A percentile compares a stretch with the other conserved stretches of the same genome.
Conservation (phyloP, 192 early-diverging fungal species). For the Phlyctochytrium planicorne region DNA sequence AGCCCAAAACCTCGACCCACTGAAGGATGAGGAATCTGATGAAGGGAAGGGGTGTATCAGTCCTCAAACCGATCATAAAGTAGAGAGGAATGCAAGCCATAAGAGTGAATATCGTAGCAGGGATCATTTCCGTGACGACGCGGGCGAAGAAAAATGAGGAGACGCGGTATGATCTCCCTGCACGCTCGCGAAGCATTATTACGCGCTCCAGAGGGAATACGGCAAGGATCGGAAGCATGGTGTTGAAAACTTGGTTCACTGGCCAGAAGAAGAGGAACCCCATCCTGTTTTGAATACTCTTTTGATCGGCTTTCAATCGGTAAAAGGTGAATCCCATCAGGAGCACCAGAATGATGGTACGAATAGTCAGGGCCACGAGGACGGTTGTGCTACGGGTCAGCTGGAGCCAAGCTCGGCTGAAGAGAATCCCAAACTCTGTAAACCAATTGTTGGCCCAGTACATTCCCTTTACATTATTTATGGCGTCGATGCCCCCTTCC, state of each 20-base stretch:
- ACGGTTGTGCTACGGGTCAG: not conserved
- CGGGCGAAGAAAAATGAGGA: constrained; percentile 64
- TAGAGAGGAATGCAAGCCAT: constrained; percentile 34
- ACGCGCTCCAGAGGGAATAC: constrained; percentile 26
- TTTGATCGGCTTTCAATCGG: constrained; percentile 9
- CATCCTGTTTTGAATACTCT: constrained; percentile 11
- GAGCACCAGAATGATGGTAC: constrained; percentile 47
- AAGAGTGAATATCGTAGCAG: constrained; percentile 15
- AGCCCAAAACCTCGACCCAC: not conserved
- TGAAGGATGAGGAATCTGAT: constrained; percentile 1
- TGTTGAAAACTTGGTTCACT: not conserved
- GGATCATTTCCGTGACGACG: constrained; percentile 46
- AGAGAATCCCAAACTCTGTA: not conserved
- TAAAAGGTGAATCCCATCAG: constrained; percentile 41
- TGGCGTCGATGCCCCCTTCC: too few relatives aligned
- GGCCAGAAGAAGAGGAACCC: constrained; percentile 14
- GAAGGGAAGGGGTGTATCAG: not conserved
- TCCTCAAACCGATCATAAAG: constrained; percentile 22
- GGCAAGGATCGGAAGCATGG: constrained; percentile 53
- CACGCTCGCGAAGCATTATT: constrained; percentile 54
- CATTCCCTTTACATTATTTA: too few relatives aligned
- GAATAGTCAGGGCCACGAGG: constrained; percentile 4
- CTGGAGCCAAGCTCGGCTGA: not conserved
- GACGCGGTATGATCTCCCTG: constrained; percentile 61
- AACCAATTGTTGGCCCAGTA: not conserved